phyloP scores from a whole-genome alignment of 345 rosid species.

The Arabis hirsuta region DNA sequence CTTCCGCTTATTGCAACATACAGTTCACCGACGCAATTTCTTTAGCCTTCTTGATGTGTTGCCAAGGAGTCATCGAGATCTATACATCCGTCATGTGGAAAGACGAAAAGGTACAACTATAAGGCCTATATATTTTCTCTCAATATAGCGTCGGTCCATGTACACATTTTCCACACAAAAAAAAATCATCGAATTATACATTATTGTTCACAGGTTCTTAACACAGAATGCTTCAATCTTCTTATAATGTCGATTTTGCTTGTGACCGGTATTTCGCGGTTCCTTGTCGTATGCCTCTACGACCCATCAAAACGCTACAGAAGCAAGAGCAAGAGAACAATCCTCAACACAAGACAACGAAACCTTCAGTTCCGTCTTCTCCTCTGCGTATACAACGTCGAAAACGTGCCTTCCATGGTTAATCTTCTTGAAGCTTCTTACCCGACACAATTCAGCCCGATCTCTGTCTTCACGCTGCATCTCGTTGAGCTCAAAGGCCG shows the following conservation, averaged over 20 bases:
- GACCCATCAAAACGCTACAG: constrained; percentile 66
- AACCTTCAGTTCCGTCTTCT: constrained; percentile 54
- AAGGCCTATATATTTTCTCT: neutral
- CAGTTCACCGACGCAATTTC: constrained; percentile 33
- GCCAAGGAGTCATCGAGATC: constrained; percentile 47
- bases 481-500: constrained; percentile 47
- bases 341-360: constrained; percentile 46
- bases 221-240: constrained; percentile 43
- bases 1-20: constrained; percentile 38
- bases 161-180: neutral
- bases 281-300: constrained; percentile 52
- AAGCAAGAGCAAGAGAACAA: constrained; percentile 57
- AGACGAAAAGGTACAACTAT: constrained; percentile 40
- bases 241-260: constrained; percentile 41
- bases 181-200: neutral
- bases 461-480: constrained; percentile 42
- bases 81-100: constrained; percentile 43
- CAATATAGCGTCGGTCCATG: neutral
- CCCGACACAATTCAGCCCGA: constrained; percentile 40
- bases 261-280: constrained; percentile 48
- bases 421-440: constrained; percentile 45
- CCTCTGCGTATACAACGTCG: constrained; percentile 52
- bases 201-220: constrained; percentile 34
- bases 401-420: constrained; percentile 44
- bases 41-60: constrained; percentile 47